A percentile compares a stretch with the other conserved stretches of the same genome.
Evolutionary conservation across 305 asterid species (phyloP).

Genomic region (Andrographis paniculata): DNA sequence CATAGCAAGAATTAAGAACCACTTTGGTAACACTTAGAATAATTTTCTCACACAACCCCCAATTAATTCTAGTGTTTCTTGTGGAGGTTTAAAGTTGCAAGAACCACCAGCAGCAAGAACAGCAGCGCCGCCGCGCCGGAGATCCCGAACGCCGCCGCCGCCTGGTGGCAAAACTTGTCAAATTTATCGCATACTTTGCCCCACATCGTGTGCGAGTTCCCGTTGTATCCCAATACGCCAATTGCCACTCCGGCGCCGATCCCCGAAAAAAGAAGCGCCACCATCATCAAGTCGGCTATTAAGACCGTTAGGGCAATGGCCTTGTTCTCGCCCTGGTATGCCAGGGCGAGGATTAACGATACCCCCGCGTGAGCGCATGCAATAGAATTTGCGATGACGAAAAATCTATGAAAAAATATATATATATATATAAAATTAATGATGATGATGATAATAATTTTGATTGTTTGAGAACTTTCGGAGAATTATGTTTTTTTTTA

Average conservation of each 20-base stretch:
- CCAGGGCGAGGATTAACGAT: conserved; percentile 37
- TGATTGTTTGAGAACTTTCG: too few relatives aligned
- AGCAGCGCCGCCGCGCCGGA: conserved; percentile 31
- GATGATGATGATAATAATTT: too few relatives aligned
- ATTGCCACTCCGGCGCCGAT: conserved; percentile 51
- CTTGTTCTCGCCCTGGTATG: conserved; percentile 26
- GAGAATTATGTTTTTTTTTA: too few relatives aligned
- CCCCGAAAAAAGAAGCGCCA: conserved; percentile 66
- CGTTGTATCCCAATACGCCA: conserved; percentile 56
- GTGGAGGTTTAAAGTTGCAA: conserved; percentile 39
- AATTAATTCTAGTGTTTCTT: conserved; percentile 28
- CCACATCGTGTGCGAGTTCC: conserved; percentile 67
- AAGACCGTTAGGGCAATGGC: conserved; percentile 19
- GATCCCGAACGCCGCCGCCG: conserved; percentile 32
- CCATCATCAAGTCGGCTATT: conserved; percentile 47
- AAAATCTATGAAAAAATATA: conserved; percentile 30
- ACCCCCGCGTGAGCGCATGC: conserved; percentile 60
- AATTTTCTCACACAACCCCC: too few relatives aligned
- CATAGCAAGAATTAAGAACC: too few relatives aligned
- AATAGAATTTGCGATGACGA: conserved; percentile 61
- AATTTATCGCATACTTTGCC: conserved; percentile 50
- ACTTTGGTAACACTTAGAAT: too few relatives aligned
- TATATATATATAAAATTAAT: neutral
- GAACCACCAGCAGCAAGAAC: conserved; percentile 42
- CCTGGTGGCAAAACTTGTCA: conserved; percentile 44